Evolutionary conservation across 805 yeast genomes (phyloP).

Genomic region (Saccharomycopsis sp.): DNA sequence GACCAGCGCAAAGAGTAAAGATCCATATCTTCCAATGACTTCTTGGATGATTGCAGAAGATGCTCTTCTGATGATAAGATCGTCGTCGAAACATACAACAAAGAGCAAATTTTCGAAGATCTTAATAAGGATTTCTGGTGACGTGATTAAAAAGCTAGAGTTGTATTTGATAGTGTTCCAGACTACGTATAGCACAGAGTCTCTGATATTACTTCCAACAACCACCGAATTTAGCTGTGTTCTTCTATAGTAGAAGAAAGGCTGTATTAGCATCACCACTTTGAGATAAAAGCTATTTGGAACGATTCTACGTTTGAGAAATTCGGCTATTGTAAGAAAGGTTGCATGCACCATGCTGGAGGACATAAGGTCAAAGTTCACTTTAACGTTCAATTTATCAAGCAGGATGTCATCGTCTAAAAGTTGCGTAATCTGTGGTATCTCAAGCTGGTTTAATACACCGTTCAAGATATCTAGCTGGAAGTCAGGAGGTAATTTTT

Average conservation of each 20-base stretch:
- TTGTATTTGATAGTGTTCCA: conserved; percentile 64
- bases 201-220: conserved; percentile 67
- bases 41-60: conserved; percentile 87
- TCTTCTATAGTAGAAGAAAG: conserved; percentile 49
- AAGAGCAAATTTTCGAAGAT: conserved; percentile 36
- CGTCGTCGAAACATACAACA: conserved; percentile 63
- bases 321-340: conserved; percentile 51
- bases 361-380: conserved; percentile 31
- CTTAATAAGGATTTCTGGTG: conserved; percentile 21
- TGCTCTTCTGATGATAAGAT: conserved; percentile 69
- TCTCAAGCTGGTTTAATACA: conserved; percentile 21
- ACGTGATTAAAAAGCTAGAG: conserved; percentile 22
- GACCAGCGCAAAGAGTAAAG: conserved; percentile 28
- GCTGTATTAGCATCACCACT: conserved; percentile 23
- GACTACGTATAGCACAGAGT: conserved; percentile 75
- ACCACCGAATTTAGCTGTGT: conserved; percentile 39
- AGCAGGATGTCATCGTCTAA: conserved; percentile 19
- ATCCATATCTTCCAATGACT: conserved; percentile 68
- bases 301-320: conserved; percentile 26
- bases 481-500: conserved; percentile 31
- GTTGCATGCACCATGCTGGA: conserved; percentile 50
- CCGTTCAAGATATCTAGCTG: conserved; percentile 35
- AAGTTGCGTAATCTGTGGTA: conserved; percentile 22
- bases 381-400: conserved; percentile 15
- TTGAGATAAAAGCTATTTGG: conserved; percentile 29